Base-by-base conservation (phyloP, 2,329 filamentous ascomycete species). In the Drechslerella coelobrocha region DNA sequence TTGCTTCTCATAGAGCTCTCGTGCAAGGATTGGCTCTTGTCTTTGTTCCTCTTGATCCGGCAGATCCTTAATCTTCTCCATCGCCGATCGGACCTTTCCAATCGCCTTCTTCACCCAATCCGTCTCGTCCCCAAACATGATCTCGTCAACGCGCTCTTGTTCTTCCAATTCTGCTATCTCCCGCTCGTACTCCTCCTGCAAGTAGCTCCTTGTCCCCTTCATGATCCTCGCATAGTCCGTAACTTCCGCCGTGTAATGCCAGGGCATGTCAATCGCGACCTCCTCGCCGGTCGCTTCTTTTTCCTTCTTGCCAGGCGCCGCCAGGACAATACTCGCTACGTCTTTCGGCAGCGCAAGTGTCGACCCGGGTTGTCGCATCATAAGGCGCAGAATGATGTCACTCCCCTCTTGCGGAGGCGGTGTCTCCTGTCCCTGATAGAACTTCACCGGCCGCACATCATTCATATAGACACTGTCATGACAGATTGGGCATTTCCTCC, bases 401-500 rank as follows among this genome's bases (percentile, higher is more conserved):
- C 90, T 89, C 8, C 93, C 93, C 76, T 93, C 89, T 31, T 87
- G 84, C 2, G 92, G 91, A 34, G 91, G 81, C 39, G 89, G 85
- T 45, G 87, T 88, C 79, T 97, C 92, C 79, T 97, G 92, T 0
- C 92, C 93, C 39, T 86, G 85, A 76, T 96, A 97, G 84, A 94
- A 97, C 52, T 92, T 86, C 21, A 97, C 92, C 0, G 94, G 92
- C 52, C 90, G 84, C 21, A 90, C 91, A 73, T 99, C 94, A 7
- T 90, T 89, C n/a, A 92, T 84, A 77, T 94, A 96, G n/a, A 99
- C 86, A 51, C 85, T 88, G 78, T 99, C 94, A 81, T 91, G 94
- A 78, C 94, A 99, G 31, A 99, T 92, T 0, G 94, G 93, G 75
- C 94, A 99, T 78, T 96, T 96, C 81, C 96, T 96, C 85, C 91